phyloP scores from a whole-genome alignment of 345 rosid species.

The Pelargonium nanum region DNA sequence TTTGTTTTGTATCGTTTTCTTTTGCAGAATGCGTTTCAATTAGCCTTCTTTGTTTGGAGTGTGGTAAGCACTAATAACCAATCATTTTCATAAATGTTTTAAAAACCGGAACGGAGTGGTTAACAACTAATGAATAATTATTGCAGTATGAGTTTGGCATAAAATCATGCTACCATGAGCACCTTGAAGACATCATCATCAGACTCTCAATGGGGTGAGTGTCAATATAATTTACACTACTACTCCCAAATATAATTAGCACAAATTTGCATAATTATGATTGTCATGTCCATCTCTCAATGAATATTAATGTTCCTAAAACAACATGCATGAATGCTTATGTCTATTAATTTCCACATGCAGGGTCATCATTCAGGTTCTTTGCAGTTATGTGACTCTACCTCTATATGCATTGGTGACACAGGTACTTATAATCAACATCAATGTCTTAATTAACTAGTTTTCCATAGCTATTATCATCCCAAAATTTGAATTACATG shows the following conservation, averaged over 20 bases:
- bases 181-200: constrained; percentile 23
- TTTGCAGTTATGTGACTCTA: constrained; percentile 50
- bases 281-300: not conserved
- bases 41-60: constrained; percentile 37
- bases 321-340: not conserved
- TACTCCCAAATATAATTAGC: not conserved
- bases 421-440: constrained; percentile 24
- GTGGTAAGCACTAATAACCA: constrained; percentile 17
- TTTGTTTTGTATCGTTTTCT: not conserved
- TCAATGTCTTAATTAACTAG: not conserved
- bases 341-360: not conserved
- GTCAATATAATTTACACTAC: not conserved
- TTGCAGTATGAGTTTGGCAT: constrained; percentile 27
- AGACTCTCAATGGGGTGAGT: constrained; percentile 42
- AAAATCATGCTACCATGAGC: constrained; percentile 25
- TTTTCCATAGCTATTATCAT: too few relatives aligned
- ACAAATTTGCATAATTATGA: not conserved
- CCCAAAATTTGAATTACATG: too few relatives aligned
- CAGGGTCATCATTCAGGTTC: constrained; percentile 35
- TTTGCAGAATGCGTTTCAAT: constrained; percentile 38
- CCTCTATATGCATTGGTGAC: constrained; percentile 48
- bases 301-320: not conserved
- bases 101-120: not conserved
- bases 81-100: not conserved
- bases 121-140: too few relatives aligned